Percentiles rank a stretch among this genome's conserved stretches.
Evolutionary conservation across 2,329 filamentous ascomycete genomes (phyloP).

Genomic region (Metarhizium sp.): DNA sequence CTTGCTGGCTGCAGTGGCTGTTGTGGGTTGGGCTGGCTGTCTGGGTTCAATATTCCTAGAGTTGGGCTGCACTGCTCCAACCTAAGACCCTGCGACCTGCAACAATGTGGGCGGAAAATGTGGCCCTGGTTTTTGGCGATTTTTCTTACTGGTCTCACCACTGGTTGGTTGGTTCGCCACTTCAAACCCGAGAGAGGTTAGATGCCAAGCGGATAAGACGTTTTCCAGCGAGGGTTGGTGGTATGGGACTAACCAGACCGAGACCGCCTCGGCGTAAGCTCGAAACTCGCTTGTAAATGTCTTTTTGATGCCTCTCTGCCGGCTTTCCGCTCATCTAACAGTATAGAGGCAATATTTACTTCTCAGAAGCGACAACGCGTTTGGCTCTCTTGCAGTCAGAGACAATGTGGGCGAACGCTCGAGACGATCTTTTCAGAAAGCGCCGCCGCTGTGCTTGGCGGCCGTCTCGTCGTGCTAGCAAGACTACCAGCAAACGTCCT

Average conservation of each 20-base stretch:
- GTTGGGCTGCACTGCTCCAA: slow-evolving; percentile 5
- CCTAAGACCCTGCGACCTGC: neutral
- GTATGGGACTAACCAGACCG: too few species aligned
- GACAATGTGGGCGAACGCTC: too few species aligned
- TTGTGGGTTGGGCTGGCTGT: neutral
- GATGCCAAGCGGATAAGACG: neutral
- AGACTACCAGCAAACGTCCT: too few species aligned
- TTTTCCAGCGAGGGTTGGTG: too few species aligned
- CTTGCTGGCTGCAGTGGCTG: slow-evolving; percentile 2
- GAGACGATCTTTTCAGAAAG: too few species aligned
- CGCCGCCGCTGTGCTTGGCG: too few species aligned
- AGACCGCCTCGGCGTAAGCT: neutral
- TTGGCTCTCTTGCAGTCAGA: too few species aligned
- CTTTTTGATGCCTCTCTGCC: neutral
- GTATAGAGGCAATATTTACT: too few species aligned
- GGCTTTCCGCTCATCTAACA: too few species aligned
- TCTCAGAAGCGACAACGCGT: too few species aligned
- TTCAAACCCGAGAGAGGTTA: neutral
- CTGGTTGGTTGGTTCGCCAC: neutral
- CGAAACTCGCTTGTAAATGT: neutral
- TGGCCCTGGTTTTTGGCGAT: neutral
- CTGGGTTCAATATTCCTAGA: neutral
- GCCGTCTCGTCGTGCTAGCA: too few species aligned
- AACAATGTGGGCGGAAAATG: neutral
- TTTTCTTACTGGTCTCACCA: neutral